phyloP scores from a whole-genome alignment of 1,284 basidiomycete genomes.

The Trametes hirsuta region DNA sequence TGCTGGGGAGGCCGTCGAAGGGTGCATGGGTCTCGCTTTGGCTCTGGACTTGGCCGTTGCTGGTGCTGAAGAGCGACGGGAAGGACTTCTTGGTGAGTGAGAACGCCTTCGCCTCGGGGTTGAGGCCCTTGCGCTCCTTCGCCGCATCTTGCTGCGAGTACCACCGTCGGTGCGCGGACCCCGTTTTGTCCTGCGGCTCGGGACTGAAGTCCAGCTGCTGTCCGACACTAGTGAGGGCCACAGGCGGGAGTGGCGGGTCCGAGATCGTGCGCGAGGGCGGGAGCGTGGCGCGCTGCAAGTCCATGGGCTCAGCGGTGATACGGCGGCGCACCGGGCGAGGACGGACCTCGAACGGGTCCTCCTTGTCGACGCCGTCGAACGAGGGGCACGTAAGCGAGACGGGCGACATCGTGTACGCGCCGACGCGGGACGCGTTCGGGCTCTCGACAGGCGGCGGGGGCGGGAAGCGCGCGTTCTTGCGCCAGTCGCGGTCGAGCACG shows the following conservation, averaged over 20 bases:
- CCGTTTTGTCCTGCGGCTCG: constrained; percentile 21
- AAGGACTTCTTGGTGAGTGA: constrained; percentile 44
- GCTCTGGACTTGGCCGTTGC: neutral
- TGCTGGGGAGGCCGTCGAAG: constrained; percentile 10
- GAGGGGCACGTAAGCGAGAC: constrained; percentile 35
- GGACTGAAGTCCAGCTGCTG: constrained; percentile 16
- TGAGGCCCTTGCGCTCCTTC: constrained; percentile 64
- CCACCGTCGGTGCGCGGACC: constrained; percentile 48
- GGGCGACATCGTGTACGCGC: constrained; percentile 39
- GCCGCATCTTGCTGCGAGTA: constrained; percentile 42
- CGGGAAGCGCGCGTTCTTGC: constrained; percentile 29
- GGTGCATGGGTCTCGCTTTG: constrained; percentile 2
- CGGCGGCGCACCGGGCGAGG: constrained; percentile 34
- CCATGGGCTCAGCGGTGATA: constrained; percentile 36
- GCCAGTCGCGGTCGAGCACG: constrained; percentile 56
- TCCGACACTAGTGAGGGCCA: constrained; percentile 9
- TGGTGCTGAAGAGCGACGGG: constrained; percentile 22
- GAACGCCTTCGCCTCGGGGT: constrained; percentile 86
- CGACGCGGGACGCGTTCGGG: constrained; percentile 24
- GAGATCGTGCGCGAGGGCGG: constrained; percentile 42
- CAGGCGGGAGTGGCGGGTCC: constrained; percentile 39
- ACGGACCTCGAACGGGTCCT: constrained; percentile 50
- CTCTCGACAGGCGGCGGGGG: constrained; percentile 32
- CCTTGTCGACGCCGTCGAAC: constrained; percentile 35
- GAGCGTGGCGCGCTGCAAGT: constrained; percentile 39